Base-by-base conservation (phyloP, 1,284 basidiomycete species). In the Irpex sp. region DNA sequence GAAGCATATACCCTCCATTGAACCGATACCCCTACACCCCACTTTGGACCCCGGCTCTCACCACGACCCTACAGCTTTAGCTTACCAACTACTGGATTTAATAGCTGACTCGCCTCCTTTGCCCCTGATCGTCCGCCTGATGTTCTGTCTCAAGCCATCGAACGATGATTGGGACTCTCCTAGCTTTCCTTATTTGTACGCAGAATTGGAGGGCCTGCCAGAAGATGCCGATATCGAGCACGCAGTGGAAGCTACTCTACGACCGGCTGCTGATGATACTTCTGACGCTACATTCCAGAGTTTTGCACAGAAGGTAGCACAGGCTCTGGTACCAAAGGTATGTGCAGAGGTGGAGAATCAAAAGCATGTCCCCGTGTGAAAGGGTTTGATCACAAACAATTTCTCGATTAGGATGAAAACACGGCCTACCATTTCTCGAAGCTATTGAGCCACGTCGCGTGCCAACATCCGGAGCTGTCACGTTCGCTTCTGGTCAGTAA, bases 101-200 rank as follows among this genome's bases (percentile, higher is more conserved):
- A 84, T 90, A 19, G 84, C 86, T 8, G 78, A 84, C 48, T 75
- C 86, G 0, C 88, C 89, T 1, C 78, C 84, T 1, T 78, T 92
- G 2, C 75, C 82, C 5, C 80, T 91, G 11, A 80, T 88, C 51
- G 81, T 88, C 48, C 82, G 87, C 34, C 78, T 92, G 11, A 86
- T 91, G 80, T 88, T 91, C 66, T 91, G 89, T 70, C 74, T 92
- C 60, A 92, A 92, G 70, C 88, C 88, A 0, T 78, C 82, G 9
- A 82, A 85, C 66, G 87, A 91, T 19, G 89, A 92, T 66, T 92
- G 90, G 89, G 89, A 92, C 65, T 75, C 85, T 47, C 83, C 84
- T 2, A 83, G 85, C 13, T 92, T 91, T 70, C 91, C 91, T 0
- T 83, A 87, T 71, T 69, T 91, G 15, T 85, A 87, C 68, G 81